A percentile compares a stretch with the other conserved stretches of the same genome.
phyloP scores from a whole-genome alignment of 169 alveolate genomes.

The Cryptosporidium baileyi region DNA sequence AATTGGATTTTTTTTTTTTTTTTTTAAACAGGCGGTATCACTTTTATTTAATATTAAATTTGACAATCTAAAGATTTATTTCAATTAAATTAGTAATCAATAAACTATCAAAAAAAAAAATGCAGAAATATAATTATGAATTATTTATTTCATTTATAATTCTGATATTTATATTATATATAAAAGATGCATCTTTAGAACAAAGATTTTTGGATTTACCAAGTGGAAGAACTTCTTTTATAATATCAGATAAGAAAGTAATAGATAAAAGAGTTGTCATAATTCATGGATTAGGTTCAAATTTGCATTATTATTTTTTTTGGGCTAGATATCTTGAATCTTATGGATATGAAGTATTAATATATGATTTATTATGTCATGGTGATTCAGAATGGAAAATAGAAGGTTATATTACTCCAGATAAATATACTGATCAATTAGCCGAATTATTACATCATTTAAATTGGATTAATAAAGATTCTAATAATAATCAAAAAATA shows the following conservation, averaged over 20 bases:
- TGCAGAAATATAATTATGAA: too few species aligned
- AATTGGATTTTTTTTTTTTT: too few species aligned
- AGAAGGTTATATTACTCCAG: not conserved
- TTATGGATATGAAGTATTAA: conserved; percentile 16
- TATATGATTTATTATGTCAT: conserved; percentile 52
- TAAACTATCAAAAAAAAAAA: too few species aligned
- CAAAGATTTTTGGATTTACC: not conserved
- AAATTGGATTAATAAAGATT: not conserved
- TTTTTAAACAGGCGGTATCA: too few species aligned
- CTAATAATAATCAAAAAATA: not conserved
- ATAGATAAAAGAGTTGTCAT: not conserved
- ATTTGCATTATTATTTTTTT: not conserved
- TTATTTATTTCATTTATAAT: too few species aligned
- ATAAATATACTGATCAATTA: not conserved
- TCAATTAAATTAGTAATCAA: too few species aligned
- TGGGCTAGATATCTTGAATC: not conserved
- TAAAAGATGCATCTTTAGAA: too few species aligned
- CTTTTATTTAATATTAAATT: too few species aligned
- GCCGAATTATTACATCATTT: not conserved
- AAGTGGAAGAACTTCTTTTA: conserved; percentile 13
- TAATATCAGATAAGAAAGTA: not conserved
- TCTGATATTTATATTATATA: too few species aligned
- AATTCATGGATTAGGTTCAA: conserved; percentile 2
- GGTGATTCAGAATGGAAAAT: conserved; percentile 37
- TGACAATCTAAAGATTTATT: too few species aligned